Conservation (phyloP, 2,329 filamentous ascomycete genomes). For the Fusarium sublunatum region DNA sequence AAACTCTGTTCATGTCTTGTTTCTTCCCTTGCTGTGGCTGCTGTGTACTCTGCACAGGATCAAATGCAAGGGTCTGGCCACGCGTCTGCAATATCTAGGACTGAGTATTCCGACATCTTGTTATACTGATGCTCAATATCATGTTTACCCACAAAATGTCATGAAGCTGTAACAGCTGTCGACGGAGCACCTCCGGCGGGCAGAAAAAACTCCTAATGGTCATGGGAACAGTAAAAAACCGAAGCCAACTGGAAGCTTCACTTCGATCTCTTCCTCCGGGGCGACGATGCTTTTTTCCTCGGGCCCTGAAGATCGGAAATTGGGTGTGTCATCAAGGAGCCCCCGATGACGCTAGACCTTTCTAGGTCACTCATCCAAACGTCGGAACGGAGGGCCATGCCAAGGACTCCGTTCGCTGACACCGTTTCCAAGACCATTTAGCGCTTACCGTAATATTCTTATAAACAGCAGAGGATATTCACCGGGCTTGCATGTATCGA, state of each 20-base stretch:
- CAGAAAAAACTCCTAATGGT: not conserved
- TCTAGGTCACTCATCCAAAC: constrained; percentile 30
- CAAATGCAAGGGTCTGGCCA: not conserved
- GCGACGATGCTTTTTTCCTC: constrained; percentile 13
- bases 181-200: constrained; percentile 4
- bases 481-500: constrained; percentile 7
- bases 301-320: constrained; percentile 42
- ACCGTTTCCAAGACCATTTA: constrained; percentile 23
- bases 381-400: constrained; percentile 24
- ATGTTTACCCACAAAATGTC: not conserved
- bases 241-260: constrained; percentile 6
- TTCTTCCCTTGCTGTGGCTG: no score
- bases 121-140: constrained; percentile 5
- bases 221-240: constrained; percentile 23
- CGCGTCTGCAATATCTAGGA: not conserved
- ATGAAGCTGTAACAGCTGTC: not conserved
- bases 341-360: constrained; percentile 32
- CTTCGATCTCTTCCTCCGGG: constrained; percentile 7
- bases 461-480: not conserved
- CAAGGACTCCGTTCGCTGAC: constrained; percentile 12
- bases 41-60: no score
- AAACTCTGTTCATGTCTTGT: constrained; percentile 7
- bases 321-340: constrained; percentile 45
- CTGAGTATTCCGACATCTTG: constrained; percentile 1
- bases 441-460: constrained; percentile 6